Evolutionary conservation across 148 eudicot genomes (phyloP).

Genomic region (Camellia lanceoleosa): DNA sequence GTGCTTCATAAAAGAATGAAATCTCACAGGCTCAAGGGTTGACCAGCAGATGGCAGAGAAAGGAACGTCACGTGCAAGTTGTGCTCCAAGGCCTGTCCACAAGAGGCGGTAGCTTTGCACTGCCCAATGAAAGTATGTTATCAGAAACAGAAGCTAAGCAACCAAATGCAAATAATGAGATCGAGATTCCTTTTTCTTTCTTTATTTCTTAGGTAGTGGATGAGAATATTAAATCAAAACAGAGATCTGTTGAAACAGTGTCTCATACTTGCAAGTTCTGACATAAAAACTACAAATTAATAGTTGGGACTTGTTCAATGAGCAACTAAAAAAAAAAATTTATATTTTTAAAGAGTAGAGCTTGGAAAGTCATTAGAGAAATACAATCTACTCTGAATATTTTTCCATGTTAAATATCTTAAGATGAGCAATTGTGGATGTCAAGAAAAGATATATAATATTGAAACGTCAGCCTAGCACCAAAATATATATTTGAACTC

Average conservation of each 20-base stretch:
- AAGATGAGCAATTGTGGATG: not conserved
- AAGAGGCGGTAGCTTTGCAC: slow-evolving; percentile 62
- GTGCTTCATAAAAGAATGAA: slow-evolving; percentile 2
- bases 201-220: not conserved
- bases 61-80: slow-evolving; percentile 93
- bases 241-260: not conserved
- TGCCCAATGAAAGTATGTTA: slow-evolving; percentile 23
- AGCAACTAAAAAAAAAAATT: not conserved
- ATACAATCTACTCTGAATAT: not conserved
- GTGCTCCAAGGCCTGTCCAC: slow-evolving; percentile 97
- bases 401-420: not conserved
- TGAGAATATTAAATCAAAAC: not conserved
- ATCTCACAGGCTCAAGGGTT: slow-evolving; percentile 79
- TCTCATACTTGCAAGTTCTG: not conserved
- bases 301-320: not conserved
- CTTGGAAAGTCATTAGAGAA: not conserved
- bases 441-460: not conserved
- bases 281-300: not conserved
- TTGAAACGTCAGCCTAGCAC: too few relatives aligned
- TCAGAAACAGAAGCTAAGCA: slow-evolving; percentile 10
- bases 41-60: slow-evolving; percentile 95
- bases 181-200: not conserved
- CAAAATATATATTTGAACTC: too few relatives aligned
- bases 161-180: not conserved
- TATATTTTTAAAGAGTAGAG: not conserved